Percentiles rank a stretch among this genome's conserved stretches.
phyloP scores from a whole-genome alignment of 2,329 filamentous ascomycete genomes.

The Trichoderma sp. region DNA sequence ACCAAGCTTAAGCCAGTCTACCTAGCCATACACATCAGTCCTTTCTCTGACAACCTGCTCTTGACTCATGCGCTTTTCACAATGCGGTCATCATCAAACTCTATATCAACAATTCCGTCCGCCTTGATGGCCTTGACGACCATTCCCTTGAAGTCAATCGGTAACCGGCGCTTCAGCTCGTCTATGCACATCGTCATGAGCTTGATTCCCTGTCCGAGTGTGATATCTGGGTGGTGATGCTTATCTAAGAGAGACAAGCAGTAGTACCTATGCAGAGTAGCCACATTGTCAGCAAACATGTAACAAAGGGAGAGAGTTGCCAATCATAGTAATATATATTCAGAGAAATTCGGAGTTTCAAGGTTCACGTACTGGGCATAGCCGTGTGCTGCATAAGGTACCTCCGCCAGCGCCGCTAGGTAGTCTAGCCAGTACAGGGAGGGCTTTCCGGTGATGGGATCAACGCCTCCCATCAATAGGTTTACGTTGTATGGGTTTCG shows the following conservation, averaged over 20 bases:
- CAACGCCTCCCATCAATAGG: constrained; percentile 88
- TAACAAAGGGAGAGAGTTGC: not conserved
- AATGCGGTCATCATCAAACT: constrained; percentile 79
- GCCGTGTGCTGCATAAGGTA: constrained; percentile 95
- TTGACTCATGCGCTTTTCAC: constrained; percentile 59
- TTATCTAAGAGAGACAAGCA: constrained; percentile 97
- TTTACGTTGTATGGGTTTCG: constrained; percentile 97
- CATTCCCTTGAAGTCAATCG: constrained; percentile 99
- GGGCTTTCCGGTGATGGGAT: constrained; percentile 88
- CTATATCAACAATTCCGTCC: constrained; percentile 83
- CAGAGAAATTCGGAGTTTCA: not conserved
- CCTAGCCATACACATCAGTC: constrained; percentile 43
- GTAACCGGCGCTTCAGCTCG: constrained; percentile 93
- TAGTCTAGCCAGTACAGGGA: constrained; percentile 97
- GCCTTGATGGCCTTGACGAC: constrained; percentile 91
- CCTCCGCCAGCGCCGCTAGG: constrained; percentile 79
- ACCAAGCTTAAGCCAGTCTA: constrained; percentile 33
- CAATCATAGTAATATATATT: not conserved
- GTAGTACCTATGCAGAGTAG: constrained; percentile 70
- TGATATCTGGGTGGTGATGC: constrained; percentile 95
- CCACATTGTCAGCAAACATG: constrained; percentile 3
- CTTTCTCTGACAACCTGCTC: constrained; percentile 24
- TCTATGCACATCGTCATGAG: constrained; percentile 93
- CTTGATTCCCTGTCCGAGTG: constrained; percentile 85
- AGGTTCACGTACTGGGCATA: constrained; percentile 79